These are phyloP conservation scores for Cadophora gregata DNA, from an alignment of 2,329 filamentous ascomycete species.

Conservation along the genomic window DNA sequence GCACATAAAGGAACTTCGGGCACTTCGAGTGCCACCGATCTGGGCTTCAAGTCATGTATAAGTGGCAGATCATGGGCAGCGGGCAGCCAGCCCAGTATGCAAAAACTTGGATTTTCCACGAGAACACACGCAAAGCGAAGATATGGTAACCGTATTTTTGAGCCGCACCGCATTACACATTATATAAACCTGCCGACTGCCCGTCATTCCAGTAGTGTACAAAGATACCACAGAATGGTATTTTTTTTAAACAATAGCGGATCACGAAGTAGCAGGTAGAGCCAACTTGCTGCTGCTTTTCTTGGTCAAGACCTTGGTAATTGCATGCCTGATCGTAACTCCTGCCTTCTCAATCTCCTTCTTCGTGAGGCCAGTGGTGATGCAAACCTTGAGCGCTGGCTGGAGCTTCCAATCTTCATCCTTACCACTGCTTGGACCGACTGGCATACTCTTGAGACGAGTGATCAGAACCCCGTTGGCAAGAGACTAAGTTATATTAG, in stretches of 20 bases:
- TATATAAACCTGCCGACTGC: conserved; percentile 10
- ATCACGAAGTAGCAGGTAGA: conserved; percentile 47
- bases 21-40: too few relatives aligned
- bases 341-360: conserved; percentile 97
- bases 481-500: conserved; percentile 63
- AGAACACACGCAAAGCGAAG: not conserved
- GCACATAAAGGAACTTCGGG: too few relatives aligned
- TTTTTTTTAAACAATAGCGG: not conserved
- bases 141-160: not conserved
- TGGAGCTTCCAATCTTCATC: conserved; percentile 73
- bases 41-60: not conserved
- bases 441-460: conserved; percentile 79
- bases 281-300: conserved; percentile 57
- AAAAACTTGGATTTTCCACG: not conserved
- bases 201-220: conserved; percentile 7
- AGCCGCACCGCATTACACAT: conserved; percentile 19
- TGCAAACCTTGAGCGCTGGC: conserved; percentile 88
- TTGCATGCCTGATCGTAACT: conserved; percentile 84
- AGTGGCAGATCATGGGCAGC: too few relatives aligned
- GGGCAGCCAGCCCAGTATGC: not conserved
- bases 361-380: conserved; percentile 85
- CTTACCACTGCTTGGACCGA: conserved; percentile 66
- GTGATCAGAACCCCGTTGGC: conserved; percentile 90
- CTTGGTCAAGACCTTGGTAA: conserved; percentile 85
- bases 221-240: conserved; percentile 9